A percentile compares a stretch with the other conserved stretches of the same genome.
phyloP scores from a whole-genome alignment of 2,329 filamentous ascomycete species.

The Colletotrichum sp. region DNA sequence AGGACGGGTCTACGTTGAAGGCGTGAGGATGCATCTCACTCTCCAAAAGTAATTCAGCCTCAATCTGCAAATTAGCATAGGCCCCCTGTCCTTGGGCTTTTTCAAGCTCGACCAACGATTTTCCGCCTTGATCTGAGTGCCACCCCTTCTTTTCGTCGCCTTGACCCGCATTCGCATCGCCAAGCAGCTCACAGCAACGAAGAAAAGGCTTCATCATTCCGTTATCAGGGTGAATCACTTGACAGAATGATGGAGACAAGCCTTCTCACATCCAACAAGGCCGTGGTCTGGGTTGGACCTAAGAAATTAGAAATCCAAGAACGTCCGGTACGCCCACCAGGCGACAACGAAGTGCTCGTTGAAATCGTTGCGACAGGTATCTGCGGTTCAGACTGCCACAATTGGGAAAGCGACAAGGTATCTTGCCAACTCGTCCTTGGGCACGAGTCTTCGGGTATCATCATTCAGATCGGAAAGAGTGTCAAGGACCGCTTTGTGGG shows the following conservation, averaged over 20 bases:
- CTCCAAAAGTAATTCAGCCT: neutral
- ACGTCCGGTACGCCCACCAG: neutral
- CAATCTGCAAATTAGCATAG: no score
- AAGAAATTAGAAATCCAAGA: neutral
- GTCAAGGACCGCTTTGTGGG: neutral
- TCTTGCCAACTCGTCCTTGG: slow-evolving; percentile 40
- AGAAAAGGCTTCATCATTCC: no score
- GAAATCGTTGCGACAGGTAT: slow-evolving; percentile 25
- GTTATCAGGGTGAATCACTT: fast-evolving
- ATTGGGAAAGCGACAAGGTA: slow-evolving; percentile 26
- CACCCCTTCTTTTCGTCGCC: no score
- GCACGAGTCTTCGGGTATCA: slow-evolving; percentile 66
- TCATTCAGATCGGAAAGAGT: neutral
- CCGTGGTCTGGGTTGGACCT: neutral
- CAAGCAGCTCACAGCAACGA: no score
- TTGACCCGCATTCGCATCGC: no score
- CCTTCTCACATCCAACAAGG: neutral
- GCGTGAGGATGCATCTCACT: neutral
- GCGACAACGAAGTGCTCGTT: neutral
- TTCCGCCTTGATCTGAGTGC: no score
- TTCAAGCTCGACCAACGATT: no score
- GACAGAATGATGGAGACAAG: neutral
- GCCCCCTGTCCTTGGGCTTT: no score
- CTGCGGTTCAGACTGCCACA: slow-evolving; percentile 27
- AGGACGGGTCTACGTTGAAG: neutral